A percentile compares a stretch with the other conserved stretches of the same genome.
Evolutionary conservation across 192 early-diverging fungal genomes (phyloP).

Genomic region (Rhizophlyctis rosea): DNA sequence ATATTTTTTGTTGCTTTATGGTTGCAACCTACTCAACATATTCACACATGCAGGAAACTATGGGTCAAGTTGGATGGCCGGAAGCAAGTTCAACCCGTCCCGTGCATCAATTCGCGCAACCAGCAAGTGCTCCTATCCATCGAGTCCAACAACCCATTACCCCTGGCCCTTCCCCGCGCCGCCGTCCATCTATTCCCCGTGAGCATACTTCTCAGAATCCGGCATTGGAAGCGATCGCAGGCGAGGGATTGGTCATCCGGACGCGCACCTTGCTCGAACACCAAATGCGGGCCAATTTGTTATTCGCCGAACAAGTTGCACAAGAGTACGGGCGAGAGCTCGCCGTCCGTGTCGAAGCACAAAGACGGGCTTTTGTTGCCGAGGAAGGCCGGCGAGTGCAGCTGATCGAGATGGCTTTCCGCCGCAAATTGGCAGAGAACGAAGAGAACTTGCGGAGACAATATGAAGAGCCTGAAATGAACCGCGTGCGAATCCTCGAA

Average conservation of each 20-base stretch:
- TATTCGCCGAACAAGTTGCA: constrained; percentile 29
- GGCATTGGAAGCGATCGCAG: neutral
- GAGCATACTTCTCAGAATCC: too few relatives aligned
- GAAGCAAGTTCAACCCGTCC: neutral
- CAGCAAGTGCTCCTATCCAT: neutral
- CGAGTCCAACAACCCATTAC: neutral
- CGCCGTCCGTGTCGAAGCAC: constrained; percentile 12
- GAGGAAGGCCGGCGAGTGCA: constrained; percentile 13
- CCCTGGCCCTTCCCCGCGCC: neutral
- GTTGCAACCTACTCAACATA: too few relatives aligned
- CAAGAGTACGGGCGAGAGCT: constrained; percentile 31
- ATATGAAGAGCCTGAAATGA: constrained; percentile 13
- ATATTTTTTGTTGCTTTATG: too few relatives aligned
- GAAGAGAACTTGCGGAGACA: constrained; percentile 15
- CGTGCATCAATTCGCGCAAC: neutral
- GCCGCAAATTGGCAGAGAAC: constrained; percentile 12
- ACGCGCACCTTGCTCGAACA: constrained; percentile 23
- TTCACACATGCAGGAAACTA: too few relatives aligned
- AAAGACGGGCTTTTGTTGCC: constrained; percentile 15
- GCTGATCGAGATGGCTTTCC: constrained; percentile 12
- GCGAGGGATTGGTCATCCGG: constrained; percentile 16
- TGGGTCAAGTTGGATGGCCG: neutral
- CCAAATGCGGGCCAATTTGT: constrained; percentile 31
- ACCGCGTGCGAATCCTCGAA: constrained; percentile 2
- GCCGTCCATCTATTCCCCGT: neutral